Percentiles rank a stretch among this genome's conserved stretches.
Evolutionary conservation across 169 alveolate species (phyloP).

Genomic region (Plasmodium inui): DNA sequence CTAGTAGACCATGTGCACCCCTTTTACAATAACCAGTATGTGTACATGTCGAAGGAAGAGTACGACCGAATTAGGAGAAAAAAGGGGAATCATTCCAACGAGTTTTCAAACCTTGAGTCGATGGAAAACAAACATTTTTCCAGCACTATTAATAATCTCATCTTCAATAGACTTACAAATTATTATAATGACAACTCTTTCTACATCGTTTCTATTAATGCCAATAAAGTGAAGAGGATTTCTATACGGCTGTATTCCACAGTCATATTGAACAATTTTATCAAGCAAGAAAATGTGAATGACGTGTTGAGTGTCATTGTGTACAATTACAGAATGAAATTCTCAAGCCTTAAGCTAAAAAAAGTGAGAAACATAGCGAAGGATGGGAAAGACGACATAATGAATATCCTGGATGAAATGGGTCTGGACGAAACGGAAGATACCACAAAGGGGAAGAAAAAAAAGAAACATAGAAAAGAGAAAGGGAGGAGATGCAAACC

Average conservation of each 20-base stretch:
- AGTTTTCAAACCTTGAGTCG: not conserved
- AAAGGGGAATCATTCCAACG: not conserved
- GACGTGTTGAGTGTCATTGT: constrained; percentile 48
- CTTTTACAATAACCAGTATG: constrained; percentile 45
- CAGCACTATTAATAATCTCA: constrained; percentile 10
- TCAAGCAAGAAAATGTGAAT: not conserved
- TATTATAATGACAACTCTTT: constrained; percentile 34
- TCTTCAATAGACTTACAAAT: constrained; percentile 37
- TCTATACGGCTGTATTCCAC: constrained; percentile 29
- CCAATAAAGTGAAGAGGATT: constrained; percentile 28
- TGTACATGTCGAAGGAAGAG: constrained; percentile 43
- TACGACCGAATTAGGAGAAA: constrained; percentile 35
- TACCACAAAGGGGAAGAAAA: not conserved
- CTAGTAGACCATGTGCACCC: constrained; percentile 50
- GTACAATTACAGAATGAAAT: constrained; percentile 26
- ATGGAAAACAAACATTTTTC: constrained; percentile 35
- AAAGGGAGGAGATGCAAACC: not conserved
- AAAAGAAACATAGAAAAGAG: not conserved
- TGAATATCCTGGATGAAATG: constrained; percentile 7
- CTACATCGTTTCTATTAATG: constrained; percentile 52
- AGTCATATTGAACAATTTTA: constrained; percentile 29
- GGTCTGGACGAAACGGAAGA: not conserved
- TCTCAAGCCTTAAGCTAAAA: constrained; percentile 17
- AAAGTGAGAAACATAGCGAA: constrained; percentile 5
- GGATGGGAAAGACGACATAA: constrained; percentile 1